phyloP scores from a whole-genome alignment of 1,284 basidiomycete genomes.

The Tilletia indica region DNA sequence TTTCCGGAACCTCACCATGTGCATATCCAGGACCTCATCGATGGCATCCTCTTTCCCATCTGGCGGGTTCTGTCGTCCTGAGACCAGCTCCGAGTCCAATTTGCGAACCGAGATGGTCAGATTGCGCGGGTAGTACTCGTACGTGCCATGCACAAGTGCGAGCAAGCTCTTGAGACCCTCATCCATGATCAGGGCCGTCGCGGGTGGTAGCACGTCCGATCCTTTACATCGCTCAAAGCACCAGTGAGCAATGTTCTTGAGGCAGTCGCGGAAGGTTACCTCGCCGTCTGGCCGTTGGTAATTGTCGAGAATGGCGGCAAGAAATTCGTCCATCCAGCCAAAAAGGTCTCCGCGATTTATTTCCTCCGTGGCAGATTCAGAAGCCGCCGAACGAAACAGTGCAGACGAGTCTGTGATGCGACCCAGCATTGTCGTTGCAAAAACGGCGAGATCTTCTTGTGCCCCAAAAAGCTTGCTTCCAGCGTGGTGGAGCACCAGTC shows the following conservation, averaged over 20 bases:
- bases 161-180: not conserved
- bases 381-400: conserved; percentile 27
- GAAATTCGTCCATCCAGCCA: conserved; percentile 29
- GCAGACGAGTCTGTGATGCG: conserved; percentile 21
- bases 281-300: conserved; percentile 18
- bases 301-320: not conserved
- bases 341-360: conserved; percentile 27
- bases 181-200: not conserved
- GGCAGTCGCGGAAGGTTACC: conserved; percentile 35
- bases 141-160: not conserved
- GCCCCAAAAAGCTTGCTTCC: not conserved
- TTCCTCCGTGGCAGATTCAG: conserved; percentile 29
- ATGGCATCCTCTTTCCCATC: too few species aligned
- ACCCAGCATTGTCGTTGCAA: conserved; percentile 5
- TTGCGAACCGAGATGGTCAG: not conserved
- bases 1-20: not conserved
- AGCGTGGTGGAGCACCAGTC: not conserved
- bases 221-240: conserved; percentile 49
- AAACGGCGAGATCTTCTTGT: not conserved
- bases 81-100: not conserved
- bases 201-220: conserved; percentile 28
- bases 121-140: not conserved
- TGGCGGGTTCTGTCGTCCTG: too few species aligned
- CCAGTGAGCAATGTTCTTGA: conserved; percentile 46
- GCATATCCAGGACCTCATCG: too few species aligned